Evolutionary conservation across 768 basidiomycete species (phyloP), one percentile per base, ranked within the genome.

Genomic region (Boletus sp.): DNA sequence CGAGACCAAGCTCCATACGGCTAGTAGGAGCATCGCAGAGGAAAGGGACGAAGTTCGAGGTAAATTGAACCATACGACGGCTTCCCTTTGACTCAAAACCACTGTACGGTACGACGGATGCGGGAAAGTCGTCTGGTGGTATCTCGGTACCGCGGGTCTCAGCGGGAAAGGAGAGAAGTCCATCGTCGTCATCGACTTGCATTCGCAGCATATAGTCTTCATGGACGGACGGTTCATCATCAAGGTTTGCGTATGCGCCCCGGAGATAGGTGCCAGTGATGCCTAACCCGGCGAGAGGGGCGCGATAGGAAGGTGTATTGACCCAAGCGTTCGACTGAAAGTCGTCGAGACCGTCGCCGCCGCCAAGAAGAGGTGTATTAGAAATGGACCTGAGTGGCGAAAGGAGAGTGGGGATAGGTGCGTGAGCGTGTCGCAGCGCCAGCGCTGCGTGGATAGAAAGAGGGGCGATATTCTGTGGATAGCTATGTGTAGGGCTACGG

Each of bases 271-370:
- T n/a, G n/a, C n/a, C n/a, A n/a, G n/a, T 60, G 48, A 72, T 72
- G 28, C 71, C 71, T 1, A 72, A 48, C 9, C 71, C 71, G 14
- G 72, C 52, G 52, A 68, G 70, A 40, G 65, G 52, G 39, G 40
- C 28, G 7, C 56, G 58, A 45, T 60, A 29, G 44, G 36, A 30
- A 40, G 51, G 33, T 35, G 54, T 7, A 40, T 56, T 28, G 42
- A 63, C 2, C 58, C 68, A 71, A 33, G 68, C 66, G 45, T 72
- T 73, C 2, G 70, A 72, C 59, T 73, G 70, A 47, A 67, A 68
- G 56, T 73, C 70, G 0, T 69, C 62, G 36, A 47, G 29, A 11
- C 35, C 36, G 32, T 58, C 61, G 6, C 11, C 45, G n/a, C 7
- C 18, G 42, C 14, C 28, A 8, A 20, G 24, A 9, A 37, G 35